Base-by-base conservation (phyloP, 2,329 filamentous ascomycete genomes). In the Atkinsonella hypoxylon region DNA sequence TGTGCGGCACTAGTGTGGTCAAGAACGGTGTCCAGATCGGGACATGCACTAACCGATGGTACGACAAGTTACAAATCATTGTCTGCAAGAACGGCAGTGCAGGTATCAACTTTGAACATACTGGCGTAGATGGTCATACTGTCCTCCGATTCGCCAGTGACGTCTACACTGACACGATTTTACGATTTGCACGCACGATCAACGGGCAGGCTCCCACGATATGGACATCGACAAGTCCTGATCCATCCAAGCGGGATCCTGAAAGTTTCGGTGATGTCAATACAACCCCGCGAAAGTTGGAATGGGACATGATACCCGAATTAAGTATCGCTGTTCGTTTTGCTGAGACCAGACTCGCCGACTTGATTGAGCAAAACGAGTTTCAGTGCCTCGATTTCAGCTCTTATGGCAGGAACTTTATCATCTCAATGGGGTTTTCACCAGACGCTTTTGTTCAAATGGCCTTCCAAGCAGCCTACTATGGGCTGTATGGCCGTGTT, bases 81-180 rank as follows among this genome's bases (percentile, higher is more conserved):
- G 93, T 98, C 47, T 97, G 93, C 76, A 95, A 95, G 71, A 98
- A 97, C 68, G 93, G 93, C 51, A 95, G 89, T 62, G 93, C 93
- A 0, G 93, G 93, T 6, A 97, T 98, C 79, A 98, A 98, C 70
- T 97, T 98, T 61, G 93, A 98, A 67, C 93, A 98, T 63, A 98
- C 93, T 0, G 93, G 93, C 57, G 91, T 98, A 5, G 93, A 98
- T 61, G 93, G 93, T 1, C 93, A 98, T 64, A 98, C 93, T 0
- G 93, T 98, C 20, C 78, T 98, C 49, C 85, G 93, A 6, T 97
- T 98, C 60, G 93, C 93, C 15, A 95, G 89, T 55, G 93, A 98
- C 60, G 75, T 98, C 15, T 98, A 96, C 67, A 97, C 93, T 0
- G 93, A 98, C 65, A 98, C 93, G 2, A 97, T 98, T 57, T 80